Percentiles rank a stretch among this genome's conserved stretches.
These are phyloP conservation scores for Eucalyptus curtisii DNA, from an alignment of 345 rosid genomes.

Conservation along the genomic window DNA sequence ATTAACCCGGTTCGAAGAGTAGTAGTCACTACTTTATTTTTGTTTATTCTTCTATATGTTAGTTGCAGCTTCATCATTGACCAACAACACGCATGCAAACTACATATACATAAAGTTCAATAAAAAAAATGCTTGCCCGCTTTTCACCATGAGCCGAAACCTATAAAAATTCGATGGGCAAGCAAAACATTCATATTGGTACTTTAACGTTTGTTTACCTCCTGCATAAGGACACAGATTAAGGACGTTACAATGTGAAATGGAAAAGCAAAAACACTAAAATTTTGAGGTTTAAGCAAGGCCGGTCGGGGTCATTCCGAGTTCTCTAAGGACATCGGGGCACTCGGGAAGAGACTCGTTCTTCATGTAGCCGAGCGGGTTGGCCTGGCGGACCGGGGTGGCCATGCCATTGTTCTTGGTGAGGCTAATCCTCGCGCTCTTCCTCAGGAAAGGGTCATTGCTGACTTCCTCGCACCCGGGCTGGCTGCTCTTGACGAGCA, in stretches of 20 bases:
- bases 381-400: slow-evolving; percentile 19
- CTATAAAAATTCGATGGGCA: background rate
- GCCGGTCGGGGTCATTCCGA: slow-evolving; percentile 26
- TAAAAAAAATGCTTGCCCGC: background rate
- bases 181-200: background rate
- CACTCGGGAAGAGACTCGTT: slow-evolving; percentile 31
- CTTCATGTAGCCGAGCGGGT: slow-evolving; percentile 57
- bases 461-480: slow-evolving; percentile 31
- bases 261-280: background rate
- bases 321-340: slow-evolving; percentile 34
- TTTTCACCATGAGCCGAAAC: background rate
- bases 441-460: slow-evolving; percentile 14
- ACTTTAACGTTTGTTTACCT: background rate
- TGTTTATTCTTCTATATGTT: background rate
- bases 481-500: slow-evolving; percentile 27
- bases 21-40: background rate
- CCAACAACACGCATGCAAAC: background rate
- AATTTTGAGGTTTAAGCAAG: background rate
- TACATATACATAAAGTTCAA: background rate
- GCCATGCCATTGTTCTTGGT: slow-evolving; percentile 38
- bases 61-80: background rate
- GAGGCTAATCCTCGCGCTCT: slow-evolving; percentile 34
- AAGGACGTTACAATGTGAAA: background rate
- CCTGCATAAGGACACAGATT: background rate
- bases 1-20: background rate